These are phyloP conservation scores for Pilasporangium apinafurcum DNA, from an alignment of 352 stramenopile species.

Conservation along the genomic window DNA sequence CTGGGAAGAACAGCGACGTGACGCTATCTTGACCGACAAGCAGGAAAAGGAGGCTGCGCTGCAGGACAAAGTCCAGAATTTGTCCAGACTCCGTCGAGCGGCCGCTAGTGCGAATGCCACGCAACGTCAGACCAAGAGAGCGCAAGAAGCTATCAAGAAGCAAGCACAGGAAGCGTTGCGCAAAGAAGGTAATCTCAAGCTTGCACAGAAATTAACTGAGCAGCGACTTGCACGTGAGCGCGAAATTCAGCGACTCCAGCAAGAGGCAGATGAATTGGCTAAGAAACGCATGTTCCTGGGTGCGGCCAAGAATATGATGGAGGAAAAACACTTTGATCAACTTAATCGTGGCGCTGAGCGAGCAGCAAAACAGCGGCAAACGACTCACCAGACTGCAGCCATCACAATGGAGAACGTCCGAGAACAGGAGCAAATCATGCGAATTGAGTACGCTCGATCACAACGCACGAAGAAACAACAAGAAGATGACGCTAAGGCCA, in stretches of 20 bases:
- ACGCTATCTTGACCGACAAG: conserved; percentile 66
- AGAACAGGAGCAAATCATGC: conserved; percentile 28
- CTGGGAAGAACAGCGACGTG: conserved; percentile 59
- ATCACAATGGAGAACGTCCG: conserved; percentile 44
- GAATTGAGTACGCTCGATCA: conserved; percentile 15
- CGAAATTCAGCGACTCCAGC: conserved; percentile 38
- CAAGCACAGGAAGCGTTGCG: conserved; percentile 52
- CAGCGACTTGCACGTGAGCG: conserved; percentile 42
- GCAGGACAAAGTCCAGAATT: conserved; percentile 67
- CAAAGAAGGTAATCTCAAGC: conserved; percentile 58
- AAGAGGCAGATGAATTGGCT: conserved; percentile 55
- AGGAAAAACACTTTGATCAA: conserved; percentile 75
- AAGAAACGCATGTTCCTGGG: conserved; percentile 82
- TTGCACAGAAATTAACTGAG: conserved; percentile 65
- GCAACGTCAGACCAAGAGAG: conserved; percentile 49
- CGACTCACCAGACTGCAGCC: conserved; percentile 26
- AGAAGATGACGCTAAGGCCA: conserved; percentile 15
- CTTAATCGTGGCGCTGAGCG: conserved; percentile 51
- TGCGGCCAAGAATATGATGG: conserved; percentile 78
- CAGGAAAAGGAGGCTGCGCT: conserved; percentile 74
- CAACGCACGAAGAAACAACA: conserved; percentile 15
- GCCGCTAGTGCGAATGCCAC: conserved; percentile 58
- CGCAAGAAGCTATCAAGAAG: conserved; percentile 37
- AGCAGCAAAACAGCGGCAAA: conserved; percentile 42
- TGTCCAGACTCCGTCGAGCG: conserved; percentile 57